Percentiles rank a stretch among this genome's conserved stretches.
phyloP scores from a whole-genome alignment of 148 eudicot species.

The Silene conica region DNA sequence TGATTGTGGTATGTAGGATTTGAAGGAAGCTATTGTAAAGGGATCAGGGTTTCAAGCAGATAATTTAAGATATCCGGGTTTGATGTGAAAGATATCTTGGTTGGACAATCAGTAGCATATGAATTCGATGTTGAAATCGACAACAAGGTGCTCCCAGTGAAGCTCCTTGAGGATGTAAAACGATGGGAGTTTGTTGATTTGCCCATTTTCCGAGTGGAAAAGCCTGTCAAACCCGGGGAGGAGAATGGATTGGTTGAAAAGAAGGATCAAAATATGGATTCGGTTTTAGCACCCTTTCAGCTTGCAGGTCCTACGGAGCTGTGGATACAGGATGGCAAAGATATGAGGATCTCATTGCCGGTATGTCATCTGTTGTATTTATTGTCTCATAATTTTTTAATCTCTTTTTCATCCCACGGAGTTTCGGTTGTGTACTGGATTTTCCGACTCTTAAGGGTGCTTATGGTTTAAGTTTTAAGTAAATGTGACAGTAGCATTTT shows the following conservation, averaged over 20 bases:
- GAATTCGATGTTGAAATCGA: slow-evolving; percentile 92
- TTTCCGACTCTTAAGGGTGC: background rate
- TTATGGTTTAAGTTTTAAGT: background rate
- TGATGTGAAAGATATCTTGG: slow-evolving; percentile 51
- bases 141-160: slow-evolving; percentile 67
- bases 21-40: slow-evolving; percentile 47
- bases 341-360: slow-evolving; percentile 67
- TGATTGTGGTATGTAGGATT: slow-evolving; percentile 40
- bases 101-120: slow-evolving; percentile 72
- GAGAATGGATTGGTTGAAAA: slow-evolving; percentile 56
- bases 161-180: slow-evolving; percentile 82
- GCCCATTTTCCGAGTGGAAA: slow-evolving; percentile 66
- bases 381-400: background rate
- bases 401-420: too few relatives aligned
- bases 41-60: slow-evolving; percentile 51
- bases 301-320: slow-evolving; percentile 96
- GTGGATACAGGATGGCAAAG: slow-evolving; percentile 84
- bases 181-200: slow-evolving; percentile 88
- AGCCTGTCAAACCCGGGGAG: slow-evolving; percentile 27
- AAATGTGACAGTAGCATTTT: background rate
- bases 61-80: slow-evolving; percentile 40
- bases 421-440: too few relatives aligned
- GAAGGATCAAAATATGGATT: slow-evolving; percentile 33
- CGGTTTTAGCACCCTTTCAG: slow-evolving; percentile 87
- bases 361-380: slow-evolving; percentile 28